phyloP scores from a whole-genome alignment of 106 monocot species.

The Hemerocallis citrina region DNA sequence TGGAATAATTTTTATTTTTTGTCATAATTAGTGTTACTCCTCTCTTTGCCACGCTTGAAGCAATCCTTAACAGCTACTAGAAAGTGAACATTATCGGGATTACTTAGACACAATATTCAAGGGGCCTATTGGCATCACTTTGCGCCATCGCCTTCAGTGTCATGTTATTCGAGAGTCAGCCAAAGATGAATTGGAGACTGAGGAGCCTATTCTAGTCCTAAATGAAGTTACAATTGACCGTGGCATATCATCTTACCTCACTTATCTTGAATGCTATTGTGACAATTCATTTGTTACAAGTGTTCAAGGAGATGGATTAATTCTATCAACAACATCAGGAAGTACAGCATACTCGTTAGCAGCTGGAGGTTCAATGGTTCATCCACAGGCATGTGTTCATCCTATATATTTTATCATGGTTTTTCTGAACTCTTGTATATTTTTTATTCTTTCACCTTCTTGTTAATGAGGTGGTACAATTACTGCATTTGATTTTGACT shows the following conservation, averaged over 20 bases:
- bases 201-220: conserved; percentile 86
- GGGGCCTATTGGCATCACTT: conserved; percentile 85
- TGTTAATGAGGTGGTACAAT: not conserved
- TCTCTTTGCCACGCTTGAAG: not conserved
- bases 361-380: conserved; percentile 99
- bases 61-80: conserved; percentile 48
- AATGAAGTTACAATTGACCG: conserved; percentile 99
- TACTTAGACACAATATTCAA: conserved; percentile 55
- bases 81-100: conserved; percentile 82
- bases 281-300: conserved; percentile 92
- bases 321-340: conserved; percentile 95
- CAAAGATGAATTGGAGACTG: conserved; percentile 69
- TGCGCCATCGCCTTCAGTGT: conserved; percentile 84
- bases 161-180: conserved; percentile 77
- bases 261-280: conserved; percentile 94
- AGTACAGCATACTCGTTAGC: conserved; percentile 98
- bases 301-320: conserved; percentile 97
- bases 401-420: not conserved
- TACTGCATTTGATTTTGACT: too few relatives aligned
- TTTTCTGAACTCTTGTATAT: not conserved
- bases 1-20: not conserved
- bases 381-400: conserved; percentile 70
- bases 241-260: conserved; percentile 95
- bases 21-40: not conserved
- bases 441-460: not conserved